Percentiles rank a stretch among this genome's conserved stretches.
Conservation (phyloP, 345 rosid genomes). For the Populus davidiana region DNA sequence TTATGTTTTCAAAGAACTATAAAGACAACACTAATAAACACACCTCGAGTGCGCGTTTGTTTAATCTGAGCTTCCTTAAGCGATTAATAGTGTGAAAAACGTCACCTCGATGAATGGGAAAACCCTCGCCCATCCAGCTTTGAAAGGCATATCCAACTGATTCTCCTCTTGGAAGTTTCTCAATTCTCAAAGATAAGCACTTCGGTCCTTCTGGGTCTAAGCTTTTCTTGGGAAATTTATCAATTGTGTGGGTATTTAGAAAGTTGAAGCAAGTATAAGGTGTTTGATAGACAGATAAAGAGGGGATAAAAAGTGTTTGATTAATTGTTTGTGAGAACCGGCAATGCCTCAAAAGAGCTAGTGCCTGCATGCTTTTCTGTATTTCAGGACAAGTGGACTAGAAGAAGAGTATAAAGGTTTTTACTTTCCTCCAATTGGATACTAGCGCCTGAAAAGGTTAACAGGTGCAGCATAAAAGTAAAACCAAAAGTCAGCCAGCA, state of each 20-base stretch:
- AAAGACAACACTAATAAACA: background rate
- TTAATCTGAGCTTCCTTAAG: constrained; percentile 60
- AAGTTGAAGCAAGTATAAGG: constrained; percentile 17
- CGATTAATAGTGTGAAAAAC: constrained; percentile 75
- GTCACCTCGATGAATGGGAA: constrained; percentile 72
- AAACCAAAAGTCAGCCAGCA: too few species aligned
- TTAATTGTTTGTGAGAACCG: constrained; percentile 44
- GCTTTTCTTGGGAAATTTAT: constrained; percentile 6
- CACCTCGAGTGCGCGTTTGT: constrained; percentile 81
- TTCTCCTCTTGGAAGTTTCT: constrained; percentile 58
- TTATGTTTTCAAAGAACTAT: background rate
- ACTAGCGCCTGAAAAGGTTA: too few species aligned
- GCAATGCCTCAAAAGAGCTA: constrained; percentile 27
- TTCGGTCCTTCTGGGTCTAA: constrained; percentile 31
- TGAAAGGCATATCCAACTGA: constrained; percentile 70
- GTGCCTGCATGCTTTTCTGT: constrained; percentile 25
- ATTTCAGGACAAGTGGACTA: background rate
- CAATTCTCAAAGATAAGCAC: constrained; percentile 70
- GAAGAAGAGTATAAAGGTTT: too few species aligned
- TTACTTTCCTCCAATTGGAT: too few species aligned
- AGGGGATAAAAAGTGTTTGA: constrained; percentile 40
- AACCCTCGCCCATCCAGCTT: constrained; percentile 85
- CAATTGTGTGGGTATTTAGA: constrained; percentile 31
- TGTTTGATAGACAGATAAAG: constrained; percentile 7
- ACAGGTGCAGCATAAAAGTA: too few species aligned